A percentile compares a stretch with the other conserved stretches of the same genome.
phyloP scores from a whole-genome alignment of 768 basidiomycete species.

The Dacryopinax primogenitus region DNA sequence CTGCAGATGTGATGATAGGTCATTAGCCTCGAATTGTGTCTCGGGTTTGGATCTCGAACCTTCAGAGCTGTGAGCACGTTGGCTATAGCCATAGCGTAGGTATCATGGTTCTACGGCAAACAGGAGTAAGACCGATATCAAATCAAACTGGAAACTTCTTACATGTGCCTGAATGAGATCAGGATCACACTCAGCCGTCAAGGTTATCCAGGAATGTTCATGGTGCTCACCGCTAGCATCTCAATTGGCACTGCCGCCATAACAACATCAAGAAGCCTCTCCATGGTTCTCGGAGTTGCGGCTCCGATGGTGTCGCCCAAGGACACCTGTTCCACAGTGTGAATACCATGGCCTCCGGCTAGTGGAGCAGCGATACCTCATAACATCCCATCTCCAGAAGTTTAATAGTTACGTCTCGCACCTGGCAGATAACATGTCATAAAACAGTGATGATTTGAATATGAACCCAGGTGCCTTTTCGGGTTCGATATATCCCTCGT shows the following conservation, averaged over 20 bases:
- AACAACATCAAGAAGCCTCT: slow-evolving; percentile 57
- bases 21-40: too few relatives aligned
- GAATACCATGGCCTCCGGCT: neutral
- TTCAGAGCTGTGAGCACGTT: slow-evolving; percentile 20
- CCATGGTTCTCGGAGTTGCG: slow-evolving; percentile 59
- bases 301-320: slow-evolving; percentile 86
- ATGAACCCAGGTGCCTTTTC: slow-evolving; percentile 18
- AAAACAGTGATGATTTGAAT: neutral
- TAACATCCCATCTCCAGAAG: slow-evolving; percentile 86
- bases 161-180: slow-evolving; percentile 40
- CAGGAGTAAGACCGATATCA: neutral
- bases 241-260: slow-evolving; percentile 46
- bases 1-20: slow-evolving; percentile 21
- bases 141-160: slow-evolving; percentile 19
- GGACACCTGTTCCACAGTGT: slow-evolving; percentile 14
- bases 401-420: slow-evolving; percentile 56
- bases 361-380: slow-evolving; percentile 45
- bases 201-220: neutral
- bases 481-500: slow-evolving; percentile 62
- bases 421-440: slow-evolving; percentile 21
- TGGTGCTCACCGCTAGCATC: slow-evolving; percentile 50
- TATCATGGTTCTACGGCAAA: slow-evolving; percentile 64
- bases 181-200: neutral
- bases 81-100: slow-evolving; percentile 58
- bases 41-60: too few relatives aligned